A percentile compares a stretch with the other conserved stretches of the same genome.
Conservation (phyloP, 768 basidiomycete genomes). For the Hortiboletus flavorubellus region DNA sequence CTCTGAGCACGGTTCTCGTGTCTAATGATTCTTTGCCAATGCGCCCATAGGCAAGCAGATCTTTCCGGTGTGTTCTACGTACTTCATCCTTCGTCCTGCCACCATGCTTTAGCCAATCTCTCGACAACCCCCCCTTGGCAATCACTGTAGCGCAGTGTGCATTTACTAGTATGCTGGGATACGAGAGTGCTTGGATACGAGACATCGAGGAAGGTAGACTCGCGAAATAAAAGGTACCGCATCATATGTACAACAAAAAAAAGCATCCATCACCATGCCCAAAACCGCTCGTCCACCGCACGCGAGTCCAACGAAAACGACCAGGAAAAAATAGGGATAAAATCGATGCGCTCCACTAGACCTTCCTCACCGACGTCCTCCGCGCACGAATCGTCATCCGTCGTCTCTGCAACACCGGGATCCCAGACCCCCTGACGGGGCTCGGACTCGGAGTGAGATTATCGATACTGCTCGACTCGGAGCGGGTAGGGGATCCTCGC, state of each 20-base stretch:
- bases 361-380: constrained; percentile 17
- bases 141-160: no score
- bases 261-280: background rate
- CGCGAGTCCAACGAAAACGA: background rate
- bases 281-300: background rate
- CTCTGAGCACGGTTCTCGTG: no score
- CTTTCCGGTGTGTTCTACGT: no score
- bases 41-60: no score
- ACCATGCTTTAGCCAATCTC: no score
- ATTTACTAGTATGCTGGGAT: background rate
- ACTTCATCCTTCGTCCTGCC: no score
- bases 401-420: constrained; percentile 26
- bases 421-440: constrained; percentile 25
- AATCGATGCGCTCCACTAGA: background rate
- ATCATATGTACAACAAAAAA: background rate
- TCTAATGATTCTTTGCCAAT: no score
- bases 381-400: constrained; percentile 28
- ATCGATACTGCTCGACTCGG: constrained; percentile 18
- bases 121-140: no score
- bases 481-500: constrained; percentile 18
- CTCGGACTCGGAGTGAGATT: constrained; percentile 13
- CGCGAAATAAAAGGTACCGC: background rate
- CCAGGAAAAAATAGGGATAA: background rate
- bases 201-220: background rate
- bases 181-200: background rate